phyloP scores from a whole-genome alignment of 768 basidiomycete species.

The Tricholoma bakamatsutake region DNA sequence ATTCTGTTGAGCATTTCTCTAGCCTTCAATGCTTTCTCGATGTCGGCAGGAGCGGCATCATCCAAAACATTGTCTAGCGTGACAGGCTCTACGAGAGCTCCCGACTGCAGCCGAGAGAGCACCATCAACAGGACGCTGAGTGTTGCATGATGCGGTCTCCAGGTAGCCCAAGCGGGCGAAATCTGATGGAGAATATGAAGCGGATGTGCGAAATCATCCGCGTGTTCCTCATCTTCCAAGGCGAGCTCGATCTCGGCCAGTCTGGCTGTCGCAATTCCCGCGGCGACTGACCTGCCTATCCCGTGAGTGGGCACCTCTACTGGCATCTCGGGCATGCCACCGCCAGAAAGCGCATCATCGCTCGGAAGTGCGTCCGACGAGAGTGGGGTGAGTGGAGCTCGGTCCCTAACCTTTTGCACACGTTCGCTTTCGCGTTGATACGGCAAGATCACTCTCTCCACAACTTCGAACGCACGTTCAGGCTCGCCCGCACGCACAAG shows the following conservation, averaged over 20 bases:
- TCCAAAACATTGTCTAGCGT: slow-evolving; percentile 16
- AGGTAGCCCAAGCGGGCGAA: slow-evolving; percentile 57
- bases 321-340: slow-evolving; percentile 16
- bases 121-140: slow-evolving; percentile 42
- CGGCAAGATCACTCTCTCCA: slow-evolving; percentile 72
- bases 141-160: slow-evolving; percentile 55
- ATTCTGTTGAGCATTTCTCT: slow-evolving; percentile 39
- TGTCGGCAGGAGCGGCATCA: slow-evolving; percentile 15
- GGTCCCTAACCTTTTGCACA: slow-evolving; percentile 20
- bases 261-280: slow-evolving; percentile 13
- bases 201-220: slow-evolving; percentile 49
- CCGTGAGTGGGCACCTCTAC: slow-evolving; percentile 17
- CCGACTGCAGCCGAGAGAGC: slow-evolving; percentile 42
- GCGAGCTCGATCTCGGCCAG: slow-evolving; percentile 9
- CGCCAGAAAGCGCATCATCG: slow-evolving; percentile 16
- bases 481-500: slow-evolving; percentile 75
- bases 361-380: slow-evolving; percentile 26
- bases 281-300: slow-evolving; percentile 19
- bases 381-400: slow-evolving; percentile 34
- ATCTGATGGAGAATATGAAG: slow-evolving; percentile 58
- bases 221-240: slow-evolving; percentile 12
- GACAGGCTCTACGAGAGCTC: slow-evolving; percentile 42
- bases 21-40: slow-evolving; percentile 26
- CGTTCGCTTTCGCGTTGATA: slow-evolving; percentile 32
- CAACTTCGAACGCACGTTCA: slow-evolving; percentile 77